phyloP scores from a whole-genome alignment of 2,329 filamentous ascomycete species.

The Harringtonia lauricola region DNA sequence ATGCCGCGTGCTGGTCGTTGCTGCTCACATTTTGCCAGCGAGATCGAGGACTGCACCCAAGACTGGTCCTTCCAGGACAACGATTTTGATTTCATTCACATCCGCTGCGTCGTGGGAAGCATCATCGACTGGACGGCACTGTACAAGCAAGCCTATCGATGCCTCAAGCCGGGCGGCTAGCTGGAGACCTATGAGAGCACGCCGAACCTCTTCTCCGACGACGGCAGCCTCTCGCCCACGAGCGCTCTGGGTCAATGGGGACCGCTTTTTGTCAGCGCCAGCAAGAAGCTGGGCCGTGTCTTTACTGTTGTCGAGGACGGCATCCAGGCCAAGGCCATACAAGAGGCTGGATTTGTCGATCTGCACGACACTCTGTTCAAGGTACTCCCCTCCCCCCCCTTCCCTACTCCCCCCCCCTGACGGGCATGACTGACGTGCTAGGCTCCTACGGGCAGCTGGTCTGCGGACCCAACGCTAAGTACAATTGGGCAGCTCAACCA shows the following conservation, averaged over 20 bases:
- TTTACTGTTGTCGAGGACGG: slow-evolving; percentile 41
- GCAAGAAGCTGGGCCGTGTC: slow-evolving; percentile 28
- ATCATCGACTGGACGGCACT: slow-evolving; percentile 40
- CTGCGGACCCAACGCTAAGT: slow-evolving; percentile 18
- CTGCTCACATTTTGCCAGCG: slow-evolving; percentile 6
- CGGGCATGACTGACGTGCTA: no score
- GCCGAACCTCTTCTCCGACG: slow-evolving; percentile 13
- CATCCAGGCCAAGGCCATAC: slow-evolving; percentile 38
- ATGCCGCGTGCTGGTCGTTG: background rate
- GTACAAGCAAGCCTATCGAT: slow-evolving; percentile 33
- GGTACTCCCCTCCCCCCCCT: no score
- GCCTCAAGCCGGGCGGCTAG: slow-evolving; percentile 39
- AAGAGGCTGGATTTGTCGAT: slow-evolving; percentile 37
- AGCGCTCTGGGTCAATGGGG: slow-evolving; percentile 15
- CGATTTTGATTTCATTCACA: slow-evolving; percentile 47
- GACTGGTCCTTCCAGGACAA: slow-evolving; percentile 32
- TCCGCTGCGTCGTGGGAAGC: slow-evolving; percentile 38
- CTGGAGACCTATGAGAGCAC: slow-evolving; percentile 15
- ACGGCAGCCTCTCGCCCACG: slow-evolving; percentile 11
- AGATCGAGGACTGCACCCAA: slow-evolving; percentile 50
- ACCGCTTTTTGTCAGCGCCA: slow-evolving; percentile 20
- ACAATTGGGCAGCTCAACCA: slow-evolving; percentile 14
- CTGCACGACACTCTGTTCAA: slow-evolving; percentile 41
- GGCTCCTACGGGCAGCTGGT: slow-evolving; percentile 21
- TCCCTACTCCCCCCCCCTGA: no score